Evolutionary conservation across 2,329 filamentous ascomycete genomes (phyloP).

Genomic region (Xylariaceae sp.): DNA sequence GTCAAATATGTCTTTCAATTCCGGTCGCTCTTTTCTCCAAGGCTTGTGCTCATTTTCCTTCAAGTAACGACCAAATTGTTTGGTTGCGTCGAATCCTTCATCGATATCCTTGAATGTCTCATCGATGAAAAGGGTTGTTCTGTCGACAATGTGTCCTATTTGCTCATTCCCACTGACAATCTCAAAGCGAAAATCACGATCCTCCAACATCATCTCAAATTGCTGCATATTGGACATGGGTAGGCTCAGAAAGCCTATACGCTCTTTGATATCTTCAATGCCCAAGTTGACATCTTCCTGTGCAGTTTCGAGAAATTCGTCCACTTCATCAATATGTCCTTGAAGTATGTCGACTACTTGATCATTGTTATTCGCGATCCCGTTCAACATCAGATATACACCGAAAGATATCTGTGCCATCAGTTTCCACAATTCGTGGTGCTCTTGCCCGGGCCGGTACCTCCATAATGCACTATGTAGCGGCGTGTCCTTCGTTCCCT

Average conservation of each 20-base stretch:
- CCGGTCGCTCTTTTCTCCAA: conserved; percentile 58
- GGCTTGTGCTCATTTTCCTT: conserved; percentile 58
- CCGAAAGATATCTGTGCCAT: conserved; percentile 92
- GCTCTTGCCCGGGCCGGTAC: conserved; percentile 67
- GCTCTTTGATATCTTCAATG: conserved; percentile 71
- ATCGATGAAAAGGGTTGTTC: conserved; percentile 71
- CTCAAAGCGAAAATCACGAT: conserved; percentile 74
- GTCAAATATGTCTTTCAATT: conserved; percentile 68
- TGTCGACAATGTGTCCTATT: conserved; percentile 83
- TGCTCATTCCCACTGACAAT: conserved; percentile 85
- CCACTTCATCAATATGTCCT: conserved; percentile 88
- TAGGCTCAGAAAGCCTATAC: conserved; percentile 74
- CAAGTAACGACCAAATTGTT: conserved; percentile 74
- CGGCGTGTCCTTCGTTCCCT: conserved; percentile 63
- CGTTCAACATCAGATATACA: conserved; percentile 79
- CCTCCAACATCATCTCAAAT: conserved; percentile 85
- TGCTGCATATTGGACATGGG: conserved; percentile 78
- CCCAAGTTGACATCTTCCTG: conserved; percentile 81
- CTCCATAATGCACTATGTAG: conserved; percentile 74
- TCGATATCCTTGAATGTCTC: conserved; percentile 75
- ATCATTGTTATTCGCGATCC: conserved; percentile 80
- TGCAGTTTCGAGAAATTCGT: conserved; percentile 82
- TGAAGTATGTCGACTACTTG: conserved; percentile 89
- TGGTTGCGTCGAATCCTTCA: conserved; percentile 71
- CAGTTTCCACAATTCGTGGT: conserved; percentile 86